Base-by-base conservation (phyloP, 257 asterid genomes). In the Henckelia pumila region DNA sequence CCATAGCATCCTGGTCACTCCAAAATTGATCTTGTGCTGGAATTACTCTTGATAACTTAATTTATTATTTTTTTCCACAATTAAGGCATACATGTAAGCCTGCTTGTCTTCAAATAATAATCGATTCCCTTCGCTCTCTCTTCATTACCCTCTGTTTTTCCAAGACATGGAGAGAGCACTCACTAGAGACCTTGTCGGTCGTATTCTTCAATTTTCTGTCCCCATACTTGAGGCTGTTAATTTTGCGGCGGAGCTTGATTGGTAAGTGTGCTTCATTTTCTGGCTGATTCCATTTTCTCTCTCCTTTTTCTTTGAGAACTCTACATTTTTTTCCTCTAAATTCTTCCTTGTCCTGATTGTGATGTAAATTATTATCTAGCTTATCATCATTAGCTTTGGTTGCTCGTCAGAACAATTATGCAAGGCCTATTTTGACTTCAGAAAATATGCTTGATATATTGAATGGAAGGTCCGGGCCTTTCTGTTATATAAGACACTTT, bases 91-190 rank as follows among this genome's bases (percentile, higher is more conserved):
- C 59, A 19, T 64, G 63, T 66, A 2, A 59, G 67, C 59, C 14
- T 35, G 28, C 65, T 66, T 66, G 29, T 61, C 49, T 64, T 64
- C 5, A 11, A 56, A 19, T 30, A 21, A 19, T 57, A 6, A 35
- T 24, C 62, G 64, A 59, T 65, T 62, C 60, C n/a, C n/a, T n/a
- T n/a, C n/a, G n/a, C n/a, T 56, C 57, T 65, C 44, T 64, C 57
- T 25, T 44, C 56, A 22, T 61, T 9, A 58, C 26, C 25, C n/a
- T 26, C 63, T 72, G 28, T 32, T 66, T 66, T 74, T 74, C 30
- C 66, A 76, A 93, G 97, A 94, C 75, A 94, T 94, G 99, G 99
- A 94, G 85, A 88, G 99, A 77, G 97, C 95, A 76, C 86, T 93
- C 50, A 86, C 84, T 70, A 82, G 96, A 80, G 97, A 93, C 83